phyloP scores from a whole-genome alignment of 2,329 filamentous ascomycete species.

The Rachicladosporium sp. region DNA sequence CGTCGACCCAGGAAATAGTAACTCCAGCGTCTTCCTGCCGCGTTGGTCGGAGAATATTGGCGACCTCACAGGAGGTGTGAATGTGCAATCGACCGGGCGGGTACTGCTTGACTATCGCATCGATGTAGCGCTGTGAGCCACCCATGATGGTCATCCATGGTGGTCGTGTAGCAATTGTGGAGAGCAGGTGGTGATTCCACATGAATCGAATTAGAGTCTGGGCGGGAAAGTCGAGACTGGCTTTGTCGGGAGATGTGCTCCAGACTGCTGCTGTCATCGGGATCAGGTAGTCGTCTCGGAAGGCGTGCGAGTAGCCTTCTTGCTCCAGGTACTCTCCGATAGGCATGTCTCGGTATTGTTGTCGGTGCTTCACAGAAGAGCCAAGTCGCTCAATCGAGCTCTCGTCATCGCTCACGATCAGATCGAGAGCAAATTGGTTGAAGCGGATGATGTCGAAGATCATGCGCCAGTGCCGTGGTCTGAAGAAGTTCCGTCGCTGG shows the following conservation, averaged over 20 bases:
- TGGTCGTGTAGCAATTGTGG: slow-evolving; percentile 48
- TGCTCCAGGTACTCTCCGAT: slow-evolving; percentile 64
- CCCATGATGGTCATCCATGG: slow-evolving; percentile 62
- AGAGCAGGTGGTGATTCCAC: slow-evolving; percentile 73
- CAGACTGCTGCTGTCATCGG: slow-evolving; percentile 74
- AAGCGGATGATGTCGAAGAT: slow-evolving; percentile 76
- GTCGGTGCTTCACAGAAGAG: slow-evolving; percentile 5
- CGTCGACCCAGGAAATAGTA: slow-evolving; percentile 22
- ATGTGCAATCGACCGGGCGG: slow-evolving; percentile 57
- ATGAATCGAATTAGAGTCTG: slow-evolving; percentile 64
- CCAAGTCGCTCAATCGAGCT: slow-evolving; percentile 12
- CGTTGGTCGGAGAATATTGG: slow-evolving; percentile 17
- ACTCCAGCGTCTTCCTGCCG: slow-evolving; percentile 13
- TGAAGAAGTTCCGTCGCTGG: slow-evolving; percentile 57
- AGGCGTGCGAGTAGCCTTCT: slow-evolving; percentile 66
- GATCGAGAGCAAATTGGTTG: slow-evolving; percentile 67
- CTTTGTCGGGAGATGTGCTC: slow-evolving; percentile 69
- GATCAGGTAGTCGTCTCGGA: slow-evolving; percentile 70
- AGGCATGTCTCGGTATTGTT: slow-evolving; percentile 30
- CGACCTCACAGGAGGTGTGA: slow-evolving; percentile 45
- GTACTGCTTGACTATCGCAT: slow-evolving; percentile 58
- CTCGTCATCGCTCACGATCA: slow-evolving; percentile 46
- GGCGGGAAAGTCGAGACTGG: slow-evolving; percentile 60
- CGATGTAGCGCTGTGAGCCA: slow-evolving; percentile 60
- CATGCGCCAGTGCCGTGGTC: slow-evolving; percentile 64